Conservation (phyloP, 129 eudicot species). For the Logfia minima region DNA sequence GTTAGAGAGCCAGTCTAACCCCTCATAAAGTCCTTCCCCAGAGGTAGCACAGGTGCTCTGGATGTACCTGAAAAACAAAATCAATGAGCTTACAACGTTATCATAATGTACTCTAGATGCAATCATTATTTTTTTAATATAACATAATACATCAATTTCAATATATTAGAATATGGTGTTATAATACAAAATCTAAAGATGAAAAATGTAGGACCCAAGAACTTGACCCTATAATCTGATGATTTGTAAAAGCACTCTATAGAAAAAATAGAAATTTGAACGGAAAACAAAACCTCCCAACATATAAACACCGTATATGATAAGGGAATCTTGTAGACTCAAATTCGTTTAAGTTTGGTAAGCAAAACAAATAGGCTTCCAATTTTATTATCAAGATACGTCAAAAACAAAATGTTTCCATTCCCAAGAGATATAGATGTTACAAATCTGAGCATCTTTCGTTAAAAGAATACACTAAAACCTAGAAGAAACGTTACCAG, state of each 20-base stretch:
- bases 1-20: slow-evolving; percentile 98
- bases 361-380: background rate
- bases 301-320: background rate
- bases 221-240: background rate
- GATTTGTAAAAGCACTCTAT: background rate
- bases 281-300: background rate
- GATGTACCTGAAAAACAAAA: slow-evolving; percentile 67
- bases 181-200: no score
- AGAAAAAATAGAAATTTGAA: background rate
- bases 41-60: slow-evolving; percentile 99
- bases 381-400: background rate
- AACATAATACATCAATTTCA: background rate
- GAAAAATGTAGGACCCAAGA: background rate
- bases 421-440: background rate
- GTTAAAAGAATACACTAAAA: background rate
- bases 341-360: background rate
- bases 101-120: no score
- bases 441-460: background rate
- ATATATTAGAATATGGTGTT: no score
- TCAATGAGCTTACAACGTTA: background rate
- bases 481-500: slow-evolving; percentile 49
- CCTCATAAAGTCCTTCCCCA: slow-evolving; percentile 98
- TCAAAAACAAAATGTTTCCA: background rate
- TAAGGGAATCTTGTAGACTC: background rate
- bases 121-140: background rate